Percentiles rank a stretch among this genome's conserved stretches.
These are phyloP conservation scores for Cymbopogon flexuosus DNA, from an alignment of 202 grass and related monocot species.

Conservation along the genomic window DNA sequence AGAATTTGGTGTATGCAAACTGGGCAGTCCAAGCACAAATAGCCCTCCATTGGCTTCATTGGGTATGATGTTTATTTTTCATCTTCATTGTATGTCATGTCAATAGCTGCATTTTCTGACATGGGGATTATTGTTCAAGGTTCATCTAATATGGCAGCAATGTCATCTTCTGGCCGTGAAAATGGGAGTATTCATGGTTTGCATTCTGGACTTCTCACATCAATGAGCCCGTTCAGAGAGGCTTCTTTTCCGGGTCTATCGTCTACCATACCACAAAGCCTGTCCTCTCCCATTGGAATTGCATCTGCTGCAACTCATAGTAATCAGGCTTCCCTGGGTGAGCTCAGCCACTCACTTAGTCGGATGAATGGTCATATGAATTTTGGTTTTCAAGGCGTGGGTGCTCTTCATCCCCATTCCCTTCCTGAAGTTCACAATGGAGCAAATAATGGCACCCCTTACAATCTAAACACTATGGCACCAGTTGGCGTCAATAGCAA, in stretches of 20 bases:
- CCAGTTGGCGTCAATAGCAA: conserved; percentile 45
- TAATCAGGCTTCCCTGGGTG: conserved; percentile 38
- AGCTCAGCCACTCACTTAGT: conserved; percentile 59
- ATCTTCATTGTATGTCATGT: conserved; percentile 17
- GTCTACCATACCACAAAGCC: conserved; percentile 59
- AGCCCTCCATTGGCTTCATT: conserved; percentile 56
- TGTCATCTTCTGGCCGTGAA: conserved; percentile 40
- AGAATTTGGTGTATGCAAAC: conserved; percentile 45
- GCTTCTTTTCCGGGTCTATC: conserved; percentile 54
- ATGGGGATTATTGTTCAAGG: conserved; percentile 35
- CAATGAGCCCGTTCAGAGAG: conserved; percentile 59
- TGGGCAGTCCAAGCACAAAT: conserved; percentile 59
- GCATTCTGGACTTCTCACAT: conserved; percentile 44
- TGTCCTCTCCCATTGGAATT: conserved; percentile 75
- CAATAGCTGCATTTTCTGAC: conserved; percentile 21
- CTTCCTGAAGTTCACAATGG: conserved; percentile 69
- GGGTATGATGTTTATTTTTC: conserved; percentile 43
- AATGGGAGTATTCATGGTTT: conserved; percentile 55
- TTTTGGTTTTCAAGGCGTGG: conserved; percentile 60
- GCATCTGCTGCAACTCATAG: conserved; percentile 37
- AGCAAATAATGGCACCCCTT: conserved; percentile 48
- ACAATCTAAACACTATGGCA: conserved; percentile 53
- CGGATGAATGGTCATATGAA: conserved; percentile 62
- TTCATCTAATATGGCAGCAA: conserved; percentile 48
- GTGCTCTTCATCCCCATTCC: conserved; percentile 69